Base-by-base conservation (phyloP, 441 rosid species). In the Euphorbia schlechtendalii region DNA sequence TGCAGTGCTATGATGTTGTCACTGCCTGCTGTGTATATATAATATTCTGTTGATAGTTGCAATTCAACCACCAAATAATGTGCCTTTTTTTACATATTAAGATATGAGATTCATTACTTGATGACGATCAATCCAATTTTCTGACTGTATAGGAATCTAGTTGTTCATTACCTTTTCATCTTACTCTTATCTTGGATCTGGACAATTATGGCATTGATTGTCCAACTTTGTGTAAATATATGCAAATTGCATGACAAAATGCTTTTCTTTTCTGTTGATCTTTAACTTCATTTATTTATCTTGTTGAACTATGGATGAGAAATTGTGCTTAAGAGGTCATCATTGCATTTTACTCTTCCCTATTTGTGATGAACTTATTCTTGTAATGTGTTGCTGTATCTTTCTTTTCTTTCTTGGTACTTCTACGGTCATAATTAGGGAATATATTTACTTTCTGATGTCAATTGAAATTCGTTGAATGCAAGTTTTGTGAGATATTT, bases 401-500 rank as follows among this genome's bases (percentile, higher is more conserved):
- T 34, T 34, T 6, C 45, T 15, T 32, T 59, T n/a, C 43, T 18
- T 46, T 59, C 21, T 8, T 34, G 18, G 8, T 32, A 18, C 69
- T 22, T 43, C 17, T 60, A 2, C 7, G 3, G 20, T 24, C 25
- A 25, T 11, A 57, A 28, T 68, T 15, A 59, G 51, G 38, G 38
- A 8, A 18, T 51, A 12, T 27, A 48, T 11, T 59, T 20, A 45
- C 54, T 21, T 64, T 40, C 25, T 45, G 27, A 24, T 56, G 27
- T 55, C 38, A 30, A 52, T 63, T 58, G 20, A 71, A 64, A 17
- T 32, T 57, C 59, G 4, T 15, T 28, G 30, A 66, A 54, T 34
- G 66, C 59, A 6, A 64, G 52, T 34, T 21, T 48, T 62, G 41
- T 45, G 34, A 54, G 15, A 67, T 60, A 59, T 68, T 34, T 34